Evolutionary conservation across 1,284 basidiomycete genomes (phyloP), one percentile per base, ranked within the genome.

Genomic region (Fomitopsis palustris): DNA sequence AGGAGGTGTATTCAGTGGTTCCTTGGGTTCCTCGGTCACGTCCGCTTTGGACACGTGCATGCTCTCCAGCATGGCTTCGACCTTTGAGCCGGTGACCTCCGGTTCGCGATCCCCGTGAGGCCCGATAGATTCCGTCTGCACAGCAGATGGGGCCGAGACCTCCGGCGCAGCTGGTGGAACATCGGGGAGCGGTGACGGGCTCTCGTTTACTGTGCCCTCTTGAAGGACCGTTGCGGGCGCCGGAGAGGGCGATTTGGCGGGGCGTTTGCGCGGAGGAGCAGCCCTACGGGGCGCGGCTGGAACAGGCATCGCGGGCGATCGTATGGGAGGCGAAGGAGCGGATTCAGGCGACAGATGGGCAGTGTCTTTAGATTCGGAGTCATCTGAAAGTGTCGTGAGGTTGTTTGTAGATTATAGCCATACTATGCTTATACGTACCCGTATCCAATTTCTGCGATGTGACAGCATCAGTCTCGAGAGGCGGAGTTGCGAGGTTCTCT

Each of bases 211-310:
- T 9, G 52, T 58, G 10, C 61, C 64, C 12, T 61, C 69, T 19
- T 64, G 54, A 25, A 64, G 61, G 1, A 62, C 57, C 27, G 62
- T 23, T 1, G 62, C 62, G 33, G 65, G 61, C 0, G 65, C 56
- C n/a, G 76, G 72, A 10, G 71, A 66, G 4, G 72, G 68, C 1
- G 70, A 68, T 60, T 85, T 87, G 39, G 74, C 73, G 2, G 77
- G 62, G 65, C 86, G 87, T 74, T 81, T 87, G 53, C 89, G 78
- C 4, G 90, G 89, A 47, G 88, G 89, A 3, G 76, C 86, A 17
- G 86, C 79, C 5, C 90, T 81, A 49, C 85, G 82, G 41, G 89
- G 90, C 10, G 71, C 85, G n/a, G 80, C 78, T 16, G 89, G 88
- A 4, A 88, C 75, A n/a, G 89, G 90, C 88, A 92, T 92, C 0